phyloP scores from a whole-genome alignment of 208 protist genomes.

The Acanthamoeba royreba region DNA sequence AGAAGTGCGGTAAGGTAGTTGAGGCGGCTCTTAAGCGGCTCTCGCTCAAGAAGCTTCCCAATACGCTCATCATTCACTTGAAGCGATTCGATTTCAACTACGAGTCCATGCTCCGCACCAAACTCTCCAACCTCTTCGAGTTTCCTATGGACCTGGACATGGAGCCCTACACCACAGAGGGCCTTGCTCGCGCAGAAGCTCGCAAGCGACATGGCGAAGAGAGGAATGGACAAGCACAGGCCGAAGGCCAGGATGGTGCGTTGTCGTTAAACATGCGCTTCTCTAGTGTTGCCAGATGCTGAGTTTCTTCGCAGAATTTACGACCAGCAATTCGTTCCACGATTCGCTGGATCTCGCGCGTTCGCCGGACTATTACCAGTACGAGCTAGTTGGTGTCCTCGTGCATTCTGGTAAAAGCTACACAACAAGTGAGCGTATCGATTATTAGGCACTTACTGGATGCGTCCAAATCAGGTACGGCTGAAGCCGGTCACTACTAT shows the following conservation, averaged over 20 bases:
- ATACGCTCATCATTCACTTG: conserved; percentile 41
- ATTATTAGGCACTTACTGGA: neutral
- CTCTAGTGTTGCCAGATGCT: neutral
- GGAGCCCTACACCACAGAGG: conserved; percentile 26
- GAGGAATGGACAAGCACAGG: neutral
- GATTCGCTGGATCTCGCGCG: neutral
- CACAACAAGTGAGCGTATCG: neutral
- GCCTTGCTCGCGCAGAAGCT: neutral
- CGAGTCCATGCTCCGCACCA: neutral
- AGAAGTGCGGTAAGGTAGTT: neutral
- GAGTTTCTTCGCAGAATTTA: neutral
- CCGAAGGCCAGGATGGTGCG: neutral
- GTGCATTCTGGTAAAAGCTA: neutral
- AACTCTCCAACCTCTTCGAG: conserved; percentile 1
- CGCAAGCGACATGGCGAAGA: neutral
- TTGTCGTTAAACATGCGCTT: neutral
- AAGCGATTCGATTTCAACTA: conserved; percentile 46
- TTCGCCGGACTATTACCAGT: conserved; percentile 1
- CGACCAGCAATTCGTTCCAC: neutral
- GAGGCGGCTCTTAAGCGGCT: conserved; percentile 10
- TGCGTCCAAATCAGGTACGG: neutral
- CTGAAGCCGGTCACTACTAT: conserved; percentile 23
- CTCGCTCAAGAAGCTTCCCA: conserved; percentile 30
- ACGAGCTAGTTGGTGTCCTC: conserved; percentile 21
- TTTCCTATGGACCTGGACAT: conserved; percentile 38